These are phyloP conservation scores for Paraphaeosphaeria minitans DNA, from an alignment of 2,329 filamentous ascomycete genomes.

Conservation along the genomic window DNA sequence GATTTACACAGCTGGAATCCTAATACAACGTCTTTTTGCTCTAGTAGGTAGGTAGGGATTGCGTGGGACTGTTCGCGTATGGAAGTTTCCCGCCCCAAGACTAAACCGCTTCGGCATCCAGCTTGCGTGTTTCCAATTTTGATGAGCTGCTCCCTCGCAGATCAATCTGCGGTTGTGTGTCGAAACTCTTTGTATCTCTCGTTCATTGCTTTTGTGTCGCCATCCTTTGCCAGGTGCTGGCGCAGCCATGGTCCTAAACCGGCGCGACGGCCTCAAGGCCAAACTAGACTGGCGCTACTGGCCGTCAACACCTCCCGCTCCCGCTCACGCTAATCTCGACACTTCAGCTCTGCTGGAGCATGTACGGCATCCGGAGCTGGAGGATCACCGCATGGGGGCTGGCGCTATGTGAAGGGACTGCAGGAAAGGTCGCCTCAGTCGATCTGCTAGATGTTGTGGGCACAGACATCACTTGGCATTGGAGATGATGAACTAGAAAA, in stretches of 20 bases:
- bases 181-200: too few species aligned
- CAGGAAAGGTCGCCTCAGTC: neutral
- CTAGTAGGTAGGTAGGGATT: too few species aligned
- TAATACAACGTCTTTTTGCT: too few species aligned
- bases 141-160: too few species aligned
- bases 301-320: slow-evolving; percentile 1
- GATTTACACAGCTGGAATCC: too few species aligned
- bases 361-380: slow-evolving; percentile 14
- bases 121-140: too few species aligned
- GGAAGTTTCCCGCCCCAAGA: too few species aligned
- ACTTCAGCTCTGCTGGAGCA: neutral
- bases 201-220: neutral
- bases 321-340: neutral
- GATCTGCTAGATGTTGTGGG: too few species aligned
- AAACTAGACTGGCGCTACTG: slow-evolving; percentile 11
- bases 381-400: slow-evolving; percentile 19
- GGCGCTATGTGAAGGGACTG: slow-evolving; percentile 1
- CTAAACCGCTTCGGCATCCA: too few species aligned
- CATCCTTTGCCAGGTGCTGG: neutral
- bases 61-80: too few species aligned
- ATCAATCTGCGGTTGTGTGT: too few species aligned
- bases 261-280: neutral
- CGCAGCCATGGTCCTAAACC: neutral
- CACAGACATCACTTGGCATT: neutral
- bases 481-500: slow-evolving; percentile 12